Evolutionary conservation across 2,329 filamentous ascomycete genomes (phyloP), one percentile per base, ranked within the genome.

Genomic region (Karstenula rhodostoma): DNA sequence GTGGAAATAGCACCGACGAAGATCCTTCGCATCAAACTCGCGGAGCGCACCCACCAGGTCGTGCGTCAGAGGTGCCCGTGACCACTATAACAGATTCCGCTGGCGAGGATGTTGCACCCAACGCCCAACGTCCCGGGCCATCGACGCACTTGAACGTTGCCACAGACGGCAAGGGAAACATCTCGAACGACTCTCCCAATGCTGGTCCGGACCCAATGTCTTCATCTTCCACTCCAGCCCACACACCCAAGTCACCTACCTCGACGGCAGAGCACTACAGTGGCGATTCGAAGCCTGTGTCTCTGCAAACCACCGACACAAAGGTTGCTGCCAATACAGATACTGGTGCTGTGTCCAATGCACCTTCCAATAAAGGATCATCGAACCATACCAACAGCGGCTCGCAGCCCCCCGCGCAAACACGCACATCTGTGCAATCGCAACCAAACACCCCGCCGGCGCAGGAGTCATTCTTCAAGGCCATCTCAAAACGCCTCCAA

Each of bases 391-490:
- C 67, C 2, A 54, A 56, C 9, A 68, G 51, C 49, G 65, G 49
- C 15, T 40, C 68, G 10, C 66, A 66, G 50, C 33, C 59, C 27
- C 66, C 69, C 33, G 42, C 67, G 4, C 66, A 70, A 29, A 43
- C 67, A 17, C 69, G 74, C 29, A 60, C 63, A 27, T 67, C 64
- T 22, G 67, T 82, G 9, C 72, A 83, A 44, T 79, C 81, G 27
- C 79, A 86, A 67, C 80, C 83, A 1, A 73, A 69, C 29, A 86
- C 88, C 0, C 94, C 94, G 2, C 93, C 94, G 0, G 95, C 96
- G 0, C 95, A 99, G 77, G 95, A 99, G 75, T 95, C 92, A 1
- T 98, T 99, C 79, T 99, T 97, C 85, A 98, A 98, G 77, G 92
- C 93, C 4, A 90, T 98, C 9, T 93, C 94, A 64, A 98, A 98